Base-by-base conservation (phyloP, 2,329 filamentous ascomycete species). In the Colletotrichum sp. region DNA sequence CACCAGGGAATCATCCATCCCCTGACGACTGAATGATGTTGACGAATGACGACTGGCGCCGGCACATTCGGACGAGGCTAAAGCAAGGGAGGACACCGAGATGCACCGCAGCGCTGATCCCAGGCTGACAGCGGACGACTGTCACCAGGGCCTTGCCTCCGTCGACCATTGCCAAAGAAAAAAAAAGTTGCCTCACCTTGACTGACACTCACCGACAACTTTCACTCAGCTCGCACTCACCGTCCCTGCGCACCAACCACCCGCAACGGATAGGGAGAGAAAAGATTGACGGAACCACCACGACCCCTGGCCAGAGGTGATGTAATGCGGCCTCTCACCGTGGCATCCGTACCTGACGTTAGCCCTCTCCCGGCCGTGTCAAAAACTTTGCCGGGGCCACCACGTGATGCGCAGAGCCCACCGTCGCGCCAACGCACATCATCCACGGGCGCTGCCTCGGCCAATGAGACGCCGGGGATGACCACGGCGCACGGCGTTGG, bases 381-480 rank as follows among this genome's bases (percentile, higher is more conserved):
- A 75, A 25, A 73, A 18, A 52, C 68, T 75, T 75, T n/a, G 64
- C 64, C 58, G 39, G 58, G 56, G 70, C 62, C 68, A 69, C 12
- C 73, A 75, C 73, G 70, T 75, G 73, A 75, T 62, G 22, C 34
- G 16, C 3, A 5, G 27, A 8, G 13, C 52, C 56, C 64, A 64
- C 43, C 15, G 18, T 16, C 10, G 15, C 13, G 66, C 71, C 36
- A 61, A 30, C 62, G 39, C 12, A 34, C 62, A 48, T 27, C 43
- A 58, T 5, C n/a, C 32, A 16, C 3, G 30, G 1, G 18, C 18
- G 43, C 43, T 48, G 43, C 18, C 43, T 22, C 15, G 36, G 48
- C 73, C 73, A 75, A 73, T 75, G 32, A 64, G 4, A 30, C 16
- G 9, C 39, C 6, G 70, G n/a, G 9, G 22, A 65, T 16, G 16